Conservation (phyloP, 352 stramenopile genomes). For the Globisporangium ultimum region DNA sequence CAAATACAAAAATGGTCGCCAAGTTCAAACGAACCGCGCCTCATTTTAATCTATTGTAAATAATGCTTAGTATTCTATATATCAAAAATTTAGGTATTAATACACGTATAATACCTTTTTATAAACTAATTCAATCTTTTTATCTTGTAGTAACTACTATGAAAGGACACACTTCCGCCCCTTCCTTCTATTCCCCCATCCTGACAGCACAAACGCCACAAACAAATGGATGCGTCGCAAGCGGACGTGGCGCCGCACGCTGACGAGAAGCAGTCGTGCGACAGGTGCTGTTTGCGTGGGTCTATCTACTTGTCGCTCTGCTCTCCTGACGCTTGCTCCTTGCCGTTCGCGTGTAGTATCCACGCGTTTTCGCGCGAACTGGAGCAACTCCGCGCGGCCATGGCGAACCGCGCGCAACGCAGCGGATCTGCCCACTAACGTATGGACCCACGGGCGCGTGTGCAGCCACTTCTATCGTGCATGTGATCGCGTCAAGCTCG, state of each 20-base stretch:
- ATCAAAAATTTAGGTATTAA: no score
- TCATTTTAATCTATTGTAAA: background rate
- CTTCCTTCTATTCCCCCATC: no score
- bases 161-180: no score
- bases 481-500: no score
- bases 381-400: conserved; percentile 25
- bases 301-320: no score
- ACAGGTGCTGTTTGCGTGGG: no score
- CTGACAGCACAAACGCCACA: background rate
- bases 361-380: conserved; percentile 32
- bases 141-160: no score
- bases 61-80: no score
- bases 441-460: background rate
- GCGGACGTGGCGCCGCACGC: background rate
- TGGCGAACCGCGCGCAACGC: conserved; percentile 15
- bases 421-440: background rate
- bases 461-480: background rate
- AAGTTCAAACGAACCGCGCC: no score
- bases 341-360: conserved; percentile 15
- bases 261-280: conserved; percentile 1
- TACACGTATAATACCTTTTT: background rate
- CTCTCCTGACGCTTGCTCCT: background rate
- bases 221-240: background rate
- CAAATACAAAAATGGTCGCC: no score
- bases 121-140: background rate